A percentile compares a stretch with the other conserved stretches of the same genome.
These are phyloP conservation scores for Epichloe aotearoae DNA, from an alignment of 2,329 filamentous ascomycete species.

Conservation along the genomic window DNA sequence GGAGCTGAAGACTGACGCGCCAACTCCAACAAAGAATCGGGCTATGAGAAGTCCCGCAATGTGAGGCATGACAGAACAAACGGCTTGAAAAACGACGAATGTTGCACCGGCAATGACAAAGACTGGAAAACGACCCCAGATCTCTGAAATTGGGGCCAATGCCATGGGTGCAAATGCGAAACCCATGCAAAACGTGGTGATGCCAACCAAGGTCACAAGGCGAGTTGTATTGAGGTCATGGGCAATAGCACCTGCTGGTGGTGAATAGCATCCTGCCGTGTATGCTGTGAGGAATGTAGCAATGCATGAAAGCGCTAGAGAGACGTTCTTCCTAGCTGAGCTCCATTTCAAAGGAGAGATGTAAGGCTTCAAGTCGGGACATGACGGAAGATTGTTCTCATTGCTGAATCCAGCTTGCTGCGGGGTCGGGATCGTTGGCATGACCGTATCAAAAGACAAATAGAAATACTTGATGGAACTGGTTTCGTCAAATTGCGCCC, in stretches of 20 bases:
- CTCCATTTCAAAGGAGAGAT: constrained; percentile 65
- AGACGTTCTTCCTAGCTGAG: constrained; percentile 50
- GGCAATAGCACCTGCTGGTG: constrained; percentile 52
- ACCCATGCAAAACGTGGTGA: constrained; percentile 70
- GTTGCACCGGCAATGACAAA: constrained; percentile 62
- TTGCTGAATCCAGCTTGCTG: constrained; percentile 5
- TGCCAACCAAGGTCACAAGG: constrained; percentile 57
- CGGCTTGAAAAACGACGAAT: constrained; percentile 57
- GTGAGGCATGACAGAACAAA: constrained; percentile 56
- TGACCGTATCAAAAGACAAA: constrained; percentile 25
- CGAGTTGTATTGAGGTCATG: constrained; percentile 50
- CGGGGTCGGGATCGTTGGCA: constrained; percentile 19
- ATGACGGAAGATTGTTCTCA: constrained; percentile 33
- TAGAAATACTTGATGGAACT: constrained; percentile 25
- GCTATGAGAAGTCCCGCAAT: constrained; percentile 63
- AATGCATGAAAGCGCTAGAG: constrained; percentile 60
- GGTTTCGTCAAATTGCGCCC: constrained; percentile 3
- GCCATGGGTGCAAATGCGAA: constrained; percentile 80
- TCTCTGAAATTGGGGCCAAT: constrained; percentile 75
- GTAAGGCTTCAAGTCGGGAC: constrained; percentile 54
- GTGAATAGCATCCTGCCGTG: constrained; percentile 67
- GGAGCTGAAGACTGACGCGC: constrained; percentile 66
- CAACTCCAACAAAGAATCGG: constrained; percentile 66
- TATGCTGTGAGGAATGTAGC: constrained; percentile 71
- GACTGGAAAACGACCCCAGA: constrained; percentile 74